Conservation (phyloP, 2,329 filamentous ascomycete genomes). For the Cyclaneusma minus region DNA sequence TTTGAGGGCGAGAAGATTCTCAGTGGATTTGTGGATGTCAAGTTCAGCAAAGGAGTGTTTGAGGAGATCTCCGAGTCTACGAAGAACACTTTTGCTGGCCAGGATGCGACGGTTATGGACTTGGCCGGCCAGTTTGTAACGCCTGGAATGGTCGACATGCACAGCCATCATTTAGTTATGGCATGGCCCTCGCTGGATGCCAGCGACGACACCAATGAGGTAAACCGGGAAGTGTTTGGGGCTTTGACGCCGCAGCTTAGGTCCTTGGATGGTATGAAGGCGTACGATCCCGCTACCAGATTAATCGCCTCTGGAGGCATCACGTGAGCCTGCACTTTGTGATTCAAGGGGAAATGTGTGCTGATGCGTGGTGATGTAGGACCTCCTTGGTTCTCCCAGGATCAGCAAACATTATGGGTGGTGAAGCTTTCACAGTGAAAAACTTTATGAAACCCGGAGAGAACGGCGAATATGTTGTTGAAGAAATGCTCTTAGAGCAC, state of each 20-base stretch:
- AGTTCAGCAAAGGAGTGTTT: conserved; percentile 23
- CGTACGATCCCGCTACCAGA: conserved; percentile 22
- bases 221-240: conserved; percentile 14
- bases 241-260: conserved; percentile 23
- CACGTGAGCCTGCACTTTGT: no score
- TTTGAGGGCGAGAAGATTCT: conserved; percentile 26
- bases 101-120: conserved; percentile 13
- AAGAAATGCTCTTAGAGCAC: conserved; percentile 25
- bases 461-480: conserved; percentile 22
- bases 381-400: conserved; percentile 29
- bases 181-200: conserved; percentile 20
- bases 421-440: conserved; percentile 26
- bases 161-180: conserved; percentile 24
- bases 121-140: conserved; percentile 24
- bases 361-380: no score
- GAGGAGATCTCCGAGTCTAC: conserved; percentile 14
- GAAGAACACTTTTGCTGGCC: conserved; percentile 4
- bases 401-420: conserved; percentile 28
- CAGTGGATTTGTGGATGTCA: conserved; percentile 20
- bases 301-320: conserved; percentile 27
- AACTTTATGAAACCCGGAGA: conserved; percentile 21
- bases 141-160: conserved; percentile 29
- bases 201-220: conserved; percentile 23
- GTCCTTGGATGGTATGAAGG: conserved; percentile 24
- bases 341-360: conserved; percentile 1